Base-by-base conservation (phyloP, 2,329 filamentous ascomycete genomes). In the Decorospora gaudefroyi region DNA sequence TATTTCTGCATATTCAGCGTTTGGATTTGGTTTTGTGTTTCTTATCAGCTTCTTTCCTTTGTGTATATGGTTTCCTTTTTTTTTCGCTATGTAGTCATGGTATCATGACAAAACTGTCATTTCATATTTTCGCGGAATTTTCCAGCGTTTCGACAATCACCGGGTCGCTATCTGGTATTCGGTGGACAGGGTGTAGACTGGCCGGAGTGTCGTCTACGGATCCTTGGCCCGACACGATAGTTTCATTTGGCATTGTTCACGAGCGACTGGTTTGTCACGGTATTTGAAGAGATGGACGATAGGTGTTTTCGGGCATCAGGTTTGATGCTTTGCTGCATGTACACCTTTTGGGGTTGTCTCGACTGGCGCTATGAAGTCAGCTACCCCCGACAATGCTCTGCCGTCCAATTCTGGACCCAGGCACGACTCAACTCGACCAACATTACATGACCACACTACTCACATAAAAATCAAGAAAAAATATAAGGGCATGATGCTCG, bases 401-500 rank as follows among this genome's bases (percentile, higher is more conserved):
- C 56, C 29, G 35, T 57, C 48, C 54, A 36, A 33, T 25, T 38
- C 38, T 56, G 55, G 59, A 60, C 52, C 54, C 54, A 53, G 59
- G 60, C 57, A 58, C 46, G 55, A 55, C 53, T 51, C 45, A 28
- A 55, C 44, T 40, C 32, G 18, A 52, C 54, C 48, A 55, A 57
- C 48, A 55, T 49, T 47, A 49, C 55, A 46, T 23, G 53, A 59
- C 40, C 35, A 50, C 37, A 46, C 25, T 46, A 43, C 32, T 49
- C 37, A 52, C 29, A 45, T 51, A 53, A 59, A 60, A 62, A 61
- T 38, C 33, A 45, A 57, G 44, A 52, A 49, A 61, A 55, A 67
- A 67, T 53, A 59, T 61, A 59, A 62, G 61, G 65, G 62, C 61
- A 65, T 65, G 49, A 59, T 60, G 57, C 61, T 64, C 59, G 36